A percentile compares a stretch with the other conserved stretches of the same genome.
phyloP scores from a whole-genome alignment of 2,329 filamentous ascomycete species.

The Monosporascus sp. region DNA sequence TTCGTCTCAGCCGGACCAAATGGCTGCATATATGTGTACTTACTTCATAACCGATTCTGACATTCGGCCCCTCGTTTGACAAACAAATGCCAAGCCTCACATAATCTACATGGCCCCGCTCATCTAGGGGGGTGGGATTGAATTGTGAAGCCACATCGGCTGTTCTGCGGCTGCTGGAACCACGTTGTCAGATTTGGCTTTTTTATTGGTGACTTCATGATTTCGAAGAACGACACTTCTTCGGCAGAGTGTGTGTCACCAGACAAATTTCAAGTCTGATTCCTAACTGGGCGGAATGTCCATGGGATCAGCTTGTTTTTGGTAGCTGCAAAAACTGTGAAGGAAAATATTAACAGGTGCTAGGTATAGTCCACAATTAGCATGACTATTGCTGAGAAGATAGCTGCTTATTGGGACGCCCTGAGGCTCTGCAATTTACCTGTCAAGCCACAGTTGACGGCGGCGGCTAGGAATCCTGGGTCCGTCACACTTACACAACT shows the following conservation, averaged over 20 bases:
- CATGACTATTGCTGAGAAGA: too few species aligned
- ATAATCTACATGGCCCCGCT: background rate
- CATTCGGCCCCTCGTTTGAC: too few species aligned
- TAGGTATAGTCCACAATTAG: too few species aligned
- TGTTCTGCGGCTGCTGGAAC: background rate
- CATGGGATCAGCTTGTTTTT: too few species aligned
- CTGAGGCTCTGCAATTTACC: background rate
- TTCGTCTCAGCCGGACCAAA: too few species aligned
- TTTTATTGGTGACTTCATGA: background rate
- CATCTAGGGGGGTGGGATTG: background rate
- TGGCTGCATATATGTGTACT: too few species aligned
- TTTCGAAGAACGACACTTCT: background rate
- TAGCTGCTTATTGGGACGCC: background rate
- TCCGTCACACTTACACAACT: background rate
- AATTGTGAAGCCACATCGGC: background rate
- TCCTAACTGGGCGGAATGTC: background rate
- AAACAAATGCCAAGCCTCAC: background rate
- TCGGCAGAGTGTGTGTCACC: background rate
- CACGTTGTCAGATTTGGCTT: background rate
- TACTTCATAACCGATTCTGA: too few species aligned
- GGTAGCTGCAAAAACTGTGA: background rate
- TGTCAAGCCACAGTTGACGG: background rate
- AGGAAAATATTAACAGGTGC: background rate
- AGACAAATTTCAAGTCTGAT: background rate
- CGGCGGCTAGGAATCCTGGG: background rate